Evolutionary conservation across 805 yeast species (phyloP).

Genomic region (Saturnispora saitoi): DNA sequence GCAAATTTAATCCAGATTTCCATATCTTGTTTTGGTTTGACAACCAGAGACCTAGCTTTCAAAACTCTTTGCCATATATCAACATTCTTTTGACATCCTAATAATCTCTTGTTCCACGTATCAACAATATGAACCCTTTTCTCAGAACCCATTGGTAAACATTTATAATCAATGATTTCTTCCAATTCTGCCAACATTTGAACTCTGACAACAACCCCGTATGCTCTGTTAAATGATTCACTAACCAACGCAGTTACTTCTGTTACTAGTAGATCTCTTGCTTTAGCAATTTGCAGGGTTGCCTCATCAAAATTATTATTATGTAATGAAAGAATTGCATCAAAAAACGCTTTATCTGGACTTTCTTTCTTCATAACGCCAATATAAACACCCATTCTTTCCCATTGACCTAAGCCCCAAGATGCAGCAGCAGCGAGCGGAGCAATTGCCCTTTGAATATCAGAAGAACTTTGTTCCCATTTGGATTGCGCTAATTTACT

Average conservation of each 20-base stretch:
- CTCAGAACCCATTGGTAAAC: constrained; percentile 74
- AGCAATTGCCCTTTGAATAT: constrained; percentile 75
- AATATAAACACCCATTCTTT: constrained; percentile 85
- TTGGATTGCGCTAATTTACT: constrained; percentile 77
- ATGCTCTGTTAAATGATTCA: constrained; percentile 94
- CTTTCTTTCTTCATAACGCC: constrained; percentile 84
- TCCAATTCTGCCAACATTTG: constrained; percentile 97
- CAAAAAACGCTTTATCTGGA: constrained; percentile 91
- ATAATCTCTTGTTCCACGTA: constrained; percentile 88
- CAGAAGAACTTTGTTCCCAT: constrained; percentile 71
- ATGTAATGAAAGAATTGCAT: constrained; percentile 81
- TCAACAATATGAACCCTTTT: constrained; percentile 70
- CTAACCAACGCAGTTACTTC: constrained; percentile 91
- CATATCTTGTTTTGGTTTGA: constrained; percentile 93
- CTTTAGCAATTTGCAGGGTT: constrained; percentile 63
- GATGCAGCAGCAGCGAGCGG: constrained; percentile 98
- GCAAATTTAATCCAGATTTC: constrained; percentile 98
- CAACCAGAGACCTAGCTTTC: constrained; percentile 85
- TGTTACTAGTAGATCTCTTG: constrained; percentile 83
- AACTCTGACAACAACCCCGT: constrained; percentile 91
- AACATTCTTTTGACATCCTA: constrained; percentile 93
- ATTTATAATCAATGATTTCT: constrained; percentile 85
- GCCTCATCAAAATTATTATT: constrained; percentile 82
- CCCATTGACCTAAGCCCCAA: constrained; percentile 98
- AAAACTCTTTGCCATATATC: constrained; percentile 98